Evolutionary conservation across 1,284 basidiomycete species (phyloP), one percentile per base, ranked within the genome.

Genomic region (Coniophora puteana): DNA sequence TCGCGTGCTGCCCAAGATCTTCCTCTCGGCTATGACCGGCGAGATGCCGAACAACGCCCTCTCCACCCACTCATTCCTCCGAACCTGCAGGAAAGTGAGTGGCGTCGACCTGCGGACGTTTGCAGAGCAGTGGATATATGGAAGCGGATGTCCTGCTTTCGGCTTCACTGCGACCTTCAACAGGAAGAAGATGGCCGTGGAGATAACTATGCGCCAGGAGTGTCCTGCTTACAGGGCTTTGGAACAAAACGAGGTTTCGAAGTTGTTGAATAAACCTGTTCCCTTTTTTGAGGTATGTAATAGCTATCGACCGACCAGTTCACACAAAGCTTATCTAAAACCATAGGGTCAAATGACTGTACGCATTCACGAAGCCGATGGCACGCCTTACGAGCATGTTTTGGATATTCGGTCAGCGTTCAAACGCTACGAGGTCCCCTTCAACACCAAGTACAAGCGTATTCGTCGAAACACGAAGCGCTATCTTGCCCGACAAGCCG

Each of bases 391-490:
- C 58, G 96, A 99, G 63, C 96, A 99, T 59, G 91, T 99, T 16
- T 74, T 99, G 29, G 93, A 97, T 59, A 89, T 99, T 45, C 84
- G 89, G 29, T 80, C 79, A 16, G 66, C 81, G 1, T 89, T 88
- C 66, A 97, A 96, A 61, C 83, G 89, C 11, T 97, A 92, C 59
- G 93, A 96, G 56, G 93, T 99, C 0, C 94, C 96, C 1, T 99
- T 98, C 75, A 99, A 99, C 62, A 98, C 95, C n/a, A 99, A 98
- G 65, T 98, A 98, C 68, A 99, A 98, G 66, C 91, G 96, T 48
- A 90, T 97, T 13, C 78, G 94, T 38, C 76, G 95, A 25, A 93
- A 94, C 53, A 96, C 92, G 16, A 95, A 95, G 61, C 87, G 93
- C 14, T 96, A 96, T 54, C 78, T 96, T 35, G 93, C 94, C 7